Conservation (phyloP, 1,139 yeast genomes). For the Entelexis paramagnoliae region DNA sequence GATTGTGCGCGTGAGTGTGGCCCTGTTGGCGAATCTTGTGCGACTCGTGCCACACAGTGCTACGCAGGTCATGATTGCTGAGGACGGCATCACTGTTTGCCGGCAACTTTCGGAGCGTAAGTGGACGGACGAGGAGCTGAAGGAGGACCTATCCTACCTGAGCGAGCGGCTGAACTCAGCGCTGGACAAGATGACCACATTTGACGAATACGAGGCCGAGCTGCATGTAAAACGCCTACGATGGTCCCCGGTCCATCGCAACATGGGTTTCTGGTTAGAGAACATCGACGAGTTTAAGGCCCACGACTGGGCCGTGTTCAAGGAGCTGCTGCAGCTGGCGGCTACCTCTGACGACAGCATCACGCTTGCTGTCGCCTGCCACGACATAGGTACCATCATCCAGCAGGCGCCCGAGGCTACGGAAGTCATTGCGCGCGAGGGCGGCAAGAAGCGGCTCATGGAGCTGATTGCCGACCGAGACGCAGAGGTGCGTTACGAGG, state of each 20-base stretch:
- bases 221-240: constrained; percentile 63
- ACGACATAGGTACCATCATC: constrained; percentile 66
- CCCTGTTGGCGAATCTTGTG: constrained; percentile 47
- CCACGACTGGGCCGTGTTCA: constrained; percentile 61
- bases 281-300: constrained; percentile 68
- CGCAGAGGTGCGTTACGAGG: constrained; percentile 86
- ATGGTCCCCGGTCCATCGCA: constrained; percentile 92
- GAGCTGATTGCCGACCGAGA: constrained; percentile 70
- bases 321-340: constrained; percentile 38
- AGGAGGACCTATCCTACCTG: constrained; percentile 55
- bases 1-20: constrained; percentile 69
- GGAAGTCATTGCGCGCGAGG: constrained; percentile 40
- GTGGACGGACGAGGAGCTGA: constrained; percentile 90
- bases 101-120: constrained; percentile 70
- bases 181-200: constrained; percentile 71
- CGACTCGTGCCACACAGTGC: constrained; percentile 35
- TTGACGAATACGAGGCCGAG: constrained; percentile 86
- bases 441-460: constrained; percentile 73
- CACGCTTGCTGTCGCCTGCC: constrained; percentile 48
- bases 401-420: constrained; percentile 50
- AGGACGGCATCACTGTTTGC: constrained; percentile 62
- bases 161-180: constrained; percentile 55
- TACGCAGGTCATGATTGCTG: constrained; percentile 62
- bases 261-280: constrained; percentile 81
- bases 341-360: constrained; percentile 29